Evolutionary conservation across 805 yeast genomes (phyloP).

Genomic region (Zygosaccharomyces siamensis): DNA sequence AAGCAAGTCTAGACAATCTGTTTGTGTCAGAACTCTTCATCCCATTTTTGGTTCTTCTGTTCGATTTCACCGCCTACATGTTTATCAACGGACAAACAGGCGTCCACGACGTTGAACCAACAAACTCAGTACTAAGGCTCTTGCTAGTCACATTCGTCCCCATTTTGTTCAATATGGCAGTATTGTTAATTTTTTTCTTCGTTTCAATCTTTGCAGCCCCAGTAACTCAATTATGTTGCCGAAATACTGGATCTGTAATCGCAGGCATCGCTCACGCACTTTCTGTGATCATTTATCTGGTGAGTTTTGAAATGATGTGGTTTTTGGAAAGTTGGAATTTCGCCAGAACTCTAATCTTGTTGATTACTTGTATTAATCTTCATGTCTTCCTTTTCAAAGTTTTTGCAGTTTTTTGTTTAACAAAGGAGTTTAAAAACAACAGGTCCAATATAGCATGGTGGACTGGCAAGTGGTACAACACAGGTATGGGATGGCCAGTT

Average conservation of each 20-base stretch:
- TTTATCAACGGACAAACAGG: conserved; percentile 88
- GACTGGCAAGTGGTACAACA: conserved; percentile 67
- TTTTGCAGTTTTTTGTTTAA: conserved; percentile 46
- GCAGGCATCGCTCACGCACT: conserved; percentile 54
- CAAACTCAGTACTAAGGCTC: conserved; percentile 60
- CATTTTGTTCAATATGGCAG: conserved; percentile 35
- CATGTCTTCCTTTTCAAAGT: conserved; percentile 56
- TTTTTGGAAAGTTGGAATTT: conserved; percentile 64
- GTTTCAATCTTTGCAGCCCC: conserved; percentile 51
- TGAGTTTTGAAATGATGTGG: conserved; percentile 61
- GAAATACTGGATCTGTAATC: conserved; percentile 45
- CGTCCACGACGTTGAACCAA: conserved; percentile 46
- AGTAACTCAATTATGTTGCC: conserved; percentile 38
- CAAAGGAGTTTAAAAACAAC: conserved; percentile 59
- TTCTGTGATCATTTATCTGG: conserved; percentile 49
- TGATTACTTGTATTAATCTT: conserved; percentile 49
- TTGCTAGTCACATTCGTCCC: conserved; percentile 50
- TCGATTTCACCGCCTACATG: conserved; percentile 65
- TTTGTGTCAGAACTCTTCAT: conserved; percentile 75
- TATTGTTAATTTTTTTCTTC: conserved; percentile 35
- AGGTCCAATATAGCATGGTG: conserved; percentile 69
- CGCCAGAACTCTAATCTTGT: conserved; percentile 54
- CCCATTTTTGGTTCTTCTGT: conserved; percentile 64
- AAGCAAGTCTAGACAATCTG: conserved; percentile 74
- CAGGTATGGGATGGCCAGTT: conserved; percentile 57